Evolutionary conservation across 2,329 filamentous ascomycete genomes (phyloP).

Genomic region (Pestalotiopsis sp.): DNA sequence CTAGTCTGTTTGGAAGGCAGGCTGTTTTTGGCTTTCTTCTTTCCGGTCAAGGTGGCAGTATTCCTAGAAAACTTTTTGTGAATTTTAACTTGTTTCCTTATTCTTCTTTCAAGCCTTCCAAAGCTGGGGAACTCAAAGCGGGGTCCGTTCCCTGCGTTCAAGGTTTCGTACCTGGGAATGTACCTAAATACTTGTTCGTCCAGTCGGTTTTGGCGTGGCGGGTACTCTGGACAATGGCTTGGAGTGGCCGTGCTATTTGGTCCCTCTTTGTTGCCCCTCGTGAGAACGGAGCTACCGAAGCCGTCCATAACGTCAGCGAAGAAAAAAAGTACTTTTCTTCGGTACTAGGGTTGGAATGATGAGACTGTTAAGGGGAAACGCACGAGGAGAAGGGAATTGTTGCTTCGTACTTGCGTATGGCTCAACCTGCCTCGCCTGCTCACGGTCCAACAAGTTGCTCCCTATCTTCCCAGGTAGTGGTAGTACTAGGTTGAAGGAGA

Average conservation of each 20-base stretch:
- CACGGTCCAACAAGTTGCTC: background rate
- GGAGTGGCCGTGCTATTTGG: background rate
- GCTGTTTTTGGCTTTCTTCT: background rate
- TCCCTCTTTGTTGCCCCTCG: background rate
- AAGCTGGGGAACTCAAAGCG: too few species aligned
- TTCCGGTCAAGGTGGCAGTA: background rate
- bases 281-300: constrained; percentile 3
- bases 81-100: background rate
- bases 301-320: background rate
- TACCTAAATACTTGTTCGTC: too few species aligned
- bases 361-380: background rate
- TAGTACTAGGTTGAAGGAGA: background rate
- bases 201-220: background rate
- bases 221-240: background rate
- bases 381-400: background rate
- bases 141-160: too few species aligned
- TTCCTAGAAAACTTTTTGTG: background rate
- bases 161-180: too few species aligned
- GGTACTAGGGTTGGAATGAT: background rate
- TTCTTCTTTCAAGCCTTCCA: too few species aligned
- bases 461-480: background rate
- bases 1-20: background rate
- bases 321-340: background rate
- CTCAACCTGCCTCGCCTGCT: background rate
- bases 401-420: background rate